Evolutionary conservation across 2,329 filamentous ascomycete genomes (phyloP), one percentile per base, ranked within the genome.

Genomic region (Pestalotiopsis sp.): DNA sequence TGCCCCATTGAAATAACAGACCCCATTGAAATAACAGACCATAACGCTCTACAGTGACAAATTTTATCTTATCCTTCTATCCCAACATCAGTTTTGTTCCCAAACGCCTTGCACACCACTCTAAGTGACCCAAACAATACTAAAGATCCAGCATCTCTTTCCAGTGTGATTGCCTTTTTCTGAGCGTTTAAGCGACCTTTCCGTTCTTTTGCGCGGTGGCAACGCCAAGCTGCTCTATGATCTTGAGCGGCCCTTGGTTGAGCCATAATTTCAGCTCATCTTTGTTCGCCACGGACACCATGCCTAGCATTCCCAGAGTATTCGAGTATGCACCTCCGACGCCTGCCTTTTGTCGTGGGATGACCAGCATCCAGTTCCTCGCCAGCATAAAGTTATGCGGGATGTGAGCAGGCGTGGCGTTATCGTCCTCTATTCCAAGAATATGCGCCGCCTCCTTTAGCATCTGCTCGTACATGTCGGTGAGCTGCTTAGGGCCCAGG

Each of bases 371-470:
- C 77, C 82, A 82, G 27, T 80, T 76, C 36, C 77, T 75, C 68
- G 81, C 80, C 59, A 86, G 73, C 2, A 85, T 72, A 13, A 86
- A 76, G 69, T 86, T 86, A 71, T 87, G 85, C 4, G 84, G 80
- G 66, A 76, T 64, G 45, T 72, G 70, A 41, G 71, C 9, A 61
- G 69, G 62, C 14, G 62, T 27, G 9, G 7, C 31, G 9, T 9
- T 6, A 36, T 36, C 31, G 31, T 36, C 31, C 31, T 57, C 65
- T 17, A 69, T 27, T 4, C 70, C 45, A 4, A 72, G 56, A 4
- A 70, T 70, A 14, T 45, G 49, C 23, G 69, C 70, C 0, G 76
- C 74, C 36, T 73, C 59, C 1, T 65, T 52, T 4, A 81, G 69
- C 57, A 80, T 71, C 4, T 65, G 66, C 2, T 38, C 64, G 68